These are phyloP conservation scores for Periconia sp. DNA, from an alignment of 2,329 filamentous ascomycete genomes.

Conservation along the genomic window DNA sequence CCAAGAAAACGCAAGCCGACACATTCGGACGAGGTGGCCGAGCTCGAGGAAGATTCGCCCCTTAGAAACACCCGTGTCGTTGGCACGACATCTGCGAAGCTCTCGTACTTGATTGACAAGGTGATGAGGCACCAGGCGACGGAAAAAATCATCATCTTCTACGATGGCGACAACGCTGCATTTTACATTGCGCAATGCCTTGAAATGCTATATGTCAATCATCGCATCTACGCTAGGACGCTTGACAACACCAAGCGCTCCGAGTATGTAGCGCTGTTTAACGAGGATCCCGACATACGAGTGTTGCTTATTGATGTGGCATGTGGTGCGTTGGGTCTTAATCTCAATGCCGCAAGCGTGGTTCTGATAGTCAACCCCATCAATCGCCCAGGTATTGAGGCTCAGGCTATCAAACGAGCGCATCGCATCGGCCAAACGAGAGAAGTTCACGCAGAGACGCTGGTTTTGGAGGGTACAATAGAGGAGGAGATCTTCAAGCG, in stretches of 20 bases:
- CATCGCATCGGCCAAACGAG: constrained; percentile 84
- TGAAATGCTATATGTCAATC: constrained; percentile 70
- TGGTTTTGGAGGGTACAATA: constrained; percentile 79
- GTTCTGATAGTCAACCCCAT: constrained; percentile 92
- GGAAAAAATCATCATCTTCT: constrained; percentile 93
- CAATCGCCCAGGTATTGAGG: constrained; percentile 81
- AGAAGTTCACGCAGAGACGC: constrained; percentile 82
- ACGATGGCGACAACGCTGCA: constrained; percentile 84
- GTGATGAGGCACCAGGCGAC: constrained; percentile 70
- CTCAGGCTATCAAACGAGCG: constrained; percentile 89
- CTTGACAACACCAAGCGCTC: constrained; percentile 68
- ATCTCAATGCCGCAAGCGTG: constrained; percentile 80
- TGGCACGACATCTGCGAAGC: constrained; percentile 85
- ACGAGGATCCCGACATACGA: constrained; percentile 69
- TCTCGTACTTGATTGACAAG: constrained; percentile 81
- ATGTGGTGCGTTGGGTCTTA: constrained; percentile 86
- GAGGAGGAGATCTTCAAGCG: constrained; percentile 84
- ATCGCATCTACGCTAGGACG: constrained; percentile 70
- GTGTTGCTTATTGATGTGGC: constrained; percentile 91
- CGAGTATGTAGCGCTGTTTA: constrained; percentile 81
- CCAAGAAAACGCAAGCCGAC: constrained; percentile 42
- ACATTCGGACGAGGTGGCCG: constrained; percentile 33
- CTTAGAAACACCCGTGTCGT: constrained; percentile 68
- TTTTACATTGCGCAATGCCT: constrained; percentile 85
- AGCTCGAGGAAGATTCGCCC: constrained; percentile 53